Base-by-base conservation (phyloP, 2,329 filamentous ascomycete species). In the Sclerotinia spermophila region DNA sequence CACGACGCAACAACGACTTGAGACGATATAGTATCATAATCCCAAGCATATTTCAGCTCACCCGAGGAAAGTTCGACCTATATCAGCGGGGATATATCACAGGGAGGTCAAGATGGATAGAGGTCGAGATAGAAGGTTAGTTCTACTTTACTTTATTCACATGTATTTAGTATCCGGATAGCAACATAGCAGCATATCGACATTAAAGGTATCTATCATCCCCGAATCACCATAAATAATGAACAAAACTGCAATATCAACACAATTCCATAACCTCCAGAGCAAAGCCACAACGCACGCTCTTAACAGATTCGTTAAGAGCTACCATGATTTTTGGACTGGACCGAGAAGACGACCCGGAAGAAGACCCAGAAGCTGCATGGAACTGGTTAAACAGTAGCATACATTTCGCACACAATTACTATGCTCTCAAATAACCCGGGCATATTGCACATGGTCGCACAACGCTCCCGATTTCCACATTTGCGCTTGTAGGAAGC, bases 111-210 rank as follows among this genome's bases (percentile, higher is more conserved):
- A 35, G 27, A 67, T 67, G 65, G 65, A 67, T 21, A 67, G 65
- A 67, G 65, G 65, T 77, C 79, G 81, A 72, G 81, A 79, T 70
- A 78, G 82, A 79, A 82, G 82, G 82, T 83, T 74, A 72, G 79
- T 76, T 70, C 15, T 48, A 51, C 38, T 13, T 74, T 59, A 70
- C 68, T 68, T 73, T 58, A 48, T 68, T 67, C 55, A 55, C 71
- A 58, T 58, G 27, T 67, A 33, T 53, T 42, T 38, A 55, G 66
- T 42, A 61, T 44, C 35, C 19, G 62, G 35, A 40, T 40, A 40
- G 55, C 33, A n/a, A 35, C 33, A 60, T 30, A 8, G 35, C 30
- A 8, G 35, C 30, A 48, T 48, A 51, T 61, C 21, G 42, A 48
- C 19, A 27, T 68, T 51, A 30, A 48, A 48, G 24, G 33, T 30